A percentile compares a stretch with the other conserved stretches of the same genome.
phyloP scores from a whole-genome alignment of 345 rosid species.

The Erysimum cheiranthoides region DNA sequence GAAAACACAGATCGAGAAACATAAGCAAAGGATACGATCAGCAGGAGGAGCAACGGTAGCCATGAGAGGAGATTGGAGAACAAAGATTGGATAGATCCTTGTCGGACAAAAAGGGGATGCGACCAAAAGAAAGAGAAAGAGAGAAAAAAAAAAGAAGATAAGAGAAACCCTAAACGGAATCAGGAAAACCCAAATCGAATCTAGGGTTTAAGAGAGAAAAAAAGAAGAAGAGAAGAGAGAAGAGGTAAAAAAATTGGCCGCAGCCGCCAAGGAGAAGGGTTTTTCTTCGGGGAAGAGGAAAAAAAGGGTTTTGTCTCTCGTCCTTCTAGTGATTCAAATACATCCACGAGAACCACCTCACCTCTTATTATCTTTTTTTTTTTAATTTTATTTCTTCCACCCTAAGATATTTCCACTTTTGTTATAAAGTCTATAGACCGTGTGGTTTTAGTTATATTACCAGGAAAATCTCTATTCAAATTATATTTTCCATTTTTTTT shows the following conservation, averaged over 20 bases:
- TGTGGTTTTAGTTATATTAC: slow-evolving; percentile 11
- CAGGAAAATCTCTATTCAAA: neutral
- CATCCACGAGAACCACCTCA: slow-evolving; percentile 46
- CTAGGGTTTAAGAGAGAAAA: slow-evolving; percentile 39
- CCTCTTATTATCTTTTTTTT: neutral
- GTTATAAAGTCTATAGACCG: neutral
- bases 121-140: slow-evolving; percentile 22
- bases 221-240: slow-evolving; percentile 30
- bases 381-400: slow-evolving; percentile 16
- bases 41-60: slow-evolving; percentile 69
- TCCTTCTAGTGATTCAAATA: slow-evolving; percentile 64
- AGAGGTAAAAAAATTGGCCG: slow-evolving; percentile 42
- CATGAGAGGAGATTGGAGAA: slow-evolving; percentile 49
- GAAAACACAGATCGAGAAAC: slow-evolving; percentile 42
- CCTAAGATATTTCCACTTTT: slow-evolving; percentile 44
- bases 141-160: slow-evolving; percentile 22
- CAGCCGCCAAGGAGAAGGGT: slow-evolving; percentile 53
- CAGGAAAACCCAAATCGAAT: slow-evolving; percentile 43
- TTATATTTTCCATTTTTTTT: neutral
- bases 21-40: slow-evolving; percentile 76
- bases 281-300: slow-evolving; percentile 54
- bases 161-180: slow-evolving; percentile 39
- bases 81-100: slow-evolving; percentile 46
- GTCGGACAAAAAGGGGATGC: slow-evolving; percentile 42
- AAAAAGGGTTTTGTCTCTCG: slow-evolving; percentile 57